These are phyloP conservation scores for Fennellomyces sp. DNA, from an alignment of 371 early-diverging fungal species.

Conservation along the genomic window DNA sequence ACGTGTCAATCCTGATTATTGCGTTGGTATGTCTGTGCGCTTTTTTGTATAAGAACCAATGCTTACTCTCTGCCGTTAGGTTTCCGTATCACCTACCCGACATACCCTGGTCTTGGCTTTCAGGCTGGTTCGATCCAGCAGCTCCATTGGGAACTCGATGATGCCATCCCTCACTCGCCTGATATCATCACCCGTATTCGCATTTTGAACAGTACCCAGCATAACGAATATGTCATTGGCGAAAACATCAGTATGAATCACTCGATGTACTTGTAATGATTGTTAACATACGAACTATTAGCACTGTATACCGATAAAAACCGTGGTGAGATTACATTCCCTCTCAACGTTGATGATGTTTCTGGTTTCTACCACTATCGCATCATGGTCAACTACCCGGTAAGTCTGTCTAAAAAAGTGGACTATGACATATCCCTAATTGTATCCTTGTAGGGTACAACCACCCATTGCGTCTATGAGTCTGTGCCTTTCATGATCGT, in stretches of 20 bases:
- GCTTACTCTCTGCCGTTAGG: conserved; percentile 2
- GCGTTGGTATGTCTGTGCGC: conserved; percentile 24
- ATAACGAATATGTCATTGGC: conserved; percentile 29
- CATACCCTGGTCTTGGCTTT: conserved; percentile 19
- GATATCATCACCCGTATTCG: conserved; percentile 36
- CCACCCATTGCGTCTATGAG: conserved; percentile 29
- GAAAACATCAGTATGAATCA: conserved; percentile 28
- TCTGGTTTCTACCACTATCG: conserved; percentile 26
- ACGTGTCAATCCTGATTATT: conserved; percentile 51
- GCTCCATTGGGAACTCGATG: conserved; percentile 24
- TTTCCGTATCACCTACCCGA: conserved; percentile 29
- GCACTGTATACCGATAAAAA: conserved; percentile 22
- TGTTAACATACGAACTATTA: neutral
- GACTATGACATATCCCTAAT: too few relatives aligned
- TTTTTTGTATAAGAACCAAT: neutral
- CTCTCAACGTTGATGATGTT: conserved; percentile 19
- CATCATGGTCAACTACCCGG: conserved; percentile 29
- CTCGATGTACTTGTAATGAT: neutral
- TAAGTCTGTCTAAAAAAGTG: neutral
- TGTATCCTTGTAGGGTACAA: conserved; percentile 22
- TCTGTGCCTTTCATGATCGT: conserved; percentile 30
- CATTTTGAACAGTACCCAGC: conserved; percentile 27
- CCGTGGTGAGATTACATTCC: conserved; percentile 16
- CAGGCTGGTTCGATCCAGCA: conserved; percentile 18
- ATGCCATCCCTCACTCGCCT: conserved; percentile 16